These are phyloP conservation scores for Ceratocystis cubensis DNA, from an alignment of 2,329 filamentous ascomycete species.

Conservation along the genomic window DNA sequence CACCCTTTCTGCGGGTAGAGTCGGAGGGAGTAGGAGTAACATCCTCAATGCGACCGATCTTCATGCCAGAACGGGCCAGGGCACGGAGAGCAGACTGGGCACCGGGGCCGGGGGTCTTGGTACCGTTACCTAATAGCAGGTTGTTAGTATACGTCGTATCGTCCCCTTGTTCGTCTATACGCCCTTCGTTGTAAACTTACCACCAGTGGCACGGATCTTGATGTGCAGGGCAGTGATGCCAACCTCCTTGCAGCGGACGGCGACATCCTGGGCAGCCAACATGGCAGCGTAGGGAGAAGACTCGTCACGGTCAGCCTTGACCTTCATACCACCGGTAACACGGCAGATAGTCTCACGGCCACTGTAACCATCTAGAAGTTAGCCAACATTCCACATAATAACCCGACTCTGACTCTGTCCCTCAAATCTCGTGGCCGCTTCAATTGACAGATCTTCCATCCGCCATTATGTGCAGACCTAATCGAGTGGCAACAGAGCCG, in stretches of 20 bases:
- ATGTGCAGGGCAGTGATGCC: conserved; percentile 91
- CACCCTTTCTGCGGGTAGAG: conserved; percentile 98
- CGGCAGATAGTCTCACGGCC: conserved; percentile 99
- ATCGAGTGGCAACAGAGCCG: not conserved
- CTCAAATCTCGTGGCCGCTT: not conserved
- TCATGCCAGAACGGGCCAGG: conserved; percentile 98
- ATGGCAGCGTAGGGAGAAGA: conserved; percentile 99
- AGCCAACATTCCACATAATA: conserved; percentile 34
- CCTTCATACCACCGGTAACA: conserved; percentile 99
- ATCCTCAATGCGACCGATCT: conserved; percentile 99
- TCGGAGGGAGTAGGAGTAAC: conserved; percentile 98
- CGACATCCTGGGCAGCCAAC: conserved; percentile 99
- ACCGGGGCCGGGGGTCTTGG: conserved; percentile 98
- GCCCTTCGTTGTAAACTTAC: conserved; percentile 38
- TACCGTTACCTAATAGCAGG: conserved; percentile 64
- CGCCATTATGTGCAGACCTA: not conserved
- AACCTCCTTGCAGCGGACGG: conserved; percentile 64
- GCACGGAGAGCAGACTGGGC: conserved; percentile 98
- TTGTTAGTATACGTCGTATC: not conserved
- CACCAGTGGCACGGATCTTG: conserved; percentile 99
- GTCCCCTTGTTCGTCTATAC: not conserved
- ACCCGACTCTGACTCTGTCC: not conserved
- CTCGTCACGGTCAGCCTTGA: conserved; percentile 99
- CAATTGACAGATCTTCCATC: not conserved
- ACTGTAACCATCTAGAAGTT: conserved; percentile 62